A percentile compares a stretch with the other conserved stretches of the same genome.
Conservation (phyloP, 1,284 basidiomycete species). For the Melampsora americana region DNA sequence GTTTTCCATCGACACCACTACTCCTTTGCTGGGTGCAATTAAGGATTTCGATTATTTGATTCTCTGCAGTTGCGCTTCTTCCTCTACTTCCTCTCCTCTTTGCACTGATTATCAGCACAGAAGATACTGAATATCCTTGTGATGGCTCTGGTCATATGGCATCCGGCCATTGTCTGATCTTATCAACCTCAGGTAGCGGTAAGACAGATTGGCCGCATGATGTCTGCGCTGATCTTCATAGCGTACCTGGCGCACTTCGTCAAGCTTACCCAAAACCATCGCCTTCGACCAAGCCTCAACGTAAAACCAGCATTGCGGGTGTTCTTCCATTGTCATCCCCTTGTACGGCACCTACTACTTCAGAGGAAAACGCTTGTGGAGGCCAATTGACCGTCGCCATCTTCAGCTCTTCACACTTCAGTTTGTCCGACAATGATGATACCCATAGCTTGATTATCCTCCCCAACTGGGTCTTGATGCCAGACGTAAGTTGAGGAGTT, state of each 20-base stretch:
- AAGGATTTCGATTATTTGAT: constrained; percentile 15
- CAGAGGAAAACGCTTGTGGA: too few species aligned
- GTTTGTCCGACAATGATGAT: constrained; percentile 6
- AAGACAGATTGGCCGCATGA: constrained; percentile 27
- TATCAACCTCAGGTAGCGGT: constrained; percentile 9
- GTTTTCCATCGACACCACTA: constrained; percentile 16
- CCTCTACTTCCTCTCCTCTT: background rate
- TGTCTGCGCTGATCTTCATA: background rate
- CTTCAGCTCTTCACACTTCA: constrained; percentile 12
- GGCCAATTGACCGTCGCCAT: background rate
- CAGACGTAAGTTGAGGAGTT: background rate
- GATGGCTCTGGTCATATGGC: too few species aligned
- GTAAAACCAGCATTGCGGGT: background rate
- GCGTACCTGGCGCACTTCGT: background rate
- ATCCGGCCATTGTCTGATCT: background rate
- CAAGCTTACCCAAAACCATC: constrained; percentile 8
- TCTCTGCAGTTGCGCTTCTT: constrained; percentile 17
- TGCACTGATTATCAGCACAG: background rate
- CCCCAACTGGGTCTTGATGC: constrained; percentile 9
- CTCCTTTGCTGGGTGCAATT: constrained; percentile 11
- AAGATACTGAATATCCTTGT: too few species aligned
- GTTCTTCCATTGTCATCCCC: constrained; percentile 4
- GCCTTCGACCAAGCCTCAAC: background rate
- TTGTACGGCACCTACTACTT: background rate
- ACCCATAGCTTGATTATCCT: constrained; percentile 15